Base-by-base conservation (phyloP, 352 stramenopile species). In the Phytopythium helicoides region DNA sequence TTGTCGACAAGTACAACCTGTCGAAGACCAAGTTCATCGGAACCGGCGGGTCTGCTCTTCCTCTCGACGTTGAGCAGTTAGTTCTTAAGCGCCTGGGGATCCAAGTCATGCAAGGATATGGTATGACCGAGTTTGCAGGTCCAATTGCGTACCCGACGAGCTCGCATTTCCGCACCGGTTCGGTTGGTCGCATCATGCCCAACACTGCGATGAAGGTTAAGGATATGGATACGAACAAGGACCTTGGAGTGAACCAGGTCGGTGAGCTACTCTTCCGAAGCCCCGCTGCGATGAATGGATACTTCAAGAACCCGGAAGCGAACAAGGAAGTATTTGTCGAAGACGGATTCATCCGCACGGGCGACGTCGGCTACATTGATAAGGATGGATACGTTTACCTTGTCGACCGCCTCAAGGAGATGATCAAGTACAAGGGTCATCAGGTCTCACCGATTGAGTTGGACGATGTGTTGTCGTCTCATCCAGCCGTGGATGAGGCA, bases 391-490 rank as follows among this genome's bases (percentile, higher is more conserved):
- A 76, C 58, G 81, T 97, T 23, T 97, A 87, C 56, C 95, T 98
- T 46, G 87, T 88, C 0, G 94, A 98, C 64, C 70, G 92, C n/a
- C 66, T 96, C 28, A 98, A 98, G 76, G 92, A 98, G 64, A 71
- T 98, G 36, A 98, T 98, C 69, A 98, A 98, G 73, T 91, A 96
- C 56, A 96, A 96, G 55, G 93, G 92, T 1, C 92, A 93, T 47
- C 90, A 95, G 63, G 73, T 98, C 12, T 83, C 90, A 10, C 93
- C 92, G 14, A 91, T 89, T 0, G 93, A 98, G 62, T 69, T 98
- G 19, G 93, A 98, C 67, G 90, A 91, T 21, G 61, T 97, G 8
- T 39, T 98, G 3, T 72, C 96, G 11, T 73, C 65, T 5, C 78
- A 97, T 62, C 64, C 71, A 6, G 56, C 62, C 0, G 23, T 98